Percentiles rank a stretch among this genome's conserved stretches.
phyloP scores from a whole-genome alignment of 345 rosid genomes.

The Eucalyptus tenuipes region DNA sequence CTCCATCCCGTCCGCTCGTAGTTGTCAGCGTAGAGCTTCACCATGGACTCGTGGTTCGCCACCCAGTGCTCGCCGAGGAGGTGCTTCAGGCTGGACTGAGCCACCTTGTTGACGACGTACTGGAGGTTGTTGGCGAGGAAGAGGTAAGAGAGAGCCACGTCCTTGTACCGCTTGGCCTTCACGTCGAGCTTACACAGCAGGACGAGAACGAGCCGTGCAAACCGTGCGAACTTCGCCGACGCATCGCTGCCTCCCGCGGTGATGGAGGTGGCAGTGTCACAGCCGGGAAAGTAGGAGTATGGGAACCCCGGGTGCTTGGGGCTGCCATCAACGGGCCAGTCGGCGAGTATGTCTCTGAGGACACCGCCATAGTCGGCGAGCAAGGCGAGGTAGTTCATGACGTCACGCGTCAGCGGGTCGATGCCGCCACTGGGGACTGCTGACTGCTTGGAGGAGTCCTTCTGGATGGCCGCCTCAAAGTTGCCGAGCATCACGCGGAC shows the following conservation, averaged over 20 bases:
- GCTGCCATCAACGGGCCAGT: not conserved
- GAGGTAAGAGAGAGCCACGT: not conserved
- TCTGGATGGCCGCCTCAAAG: not conserved
- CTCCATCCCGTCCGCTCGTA: slow-evolving; percentile 1
- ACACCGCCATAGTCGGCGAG: not conserved
- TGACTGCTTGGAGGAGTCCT: not conserved
- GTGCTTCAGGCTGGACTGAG: not conserved
- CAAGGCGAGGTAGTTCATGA: slow-evolving; percentile 1
- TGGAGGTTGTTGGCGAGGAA: slow-evolving; percentile 8
- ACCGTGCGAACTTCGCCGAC: not conserved
- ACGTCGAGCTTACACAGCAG: not conserved
- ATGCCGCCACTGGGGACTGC: not conserved
- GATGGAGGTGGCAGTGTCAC: not conserved
- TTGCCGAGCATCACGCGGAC: not conserved
- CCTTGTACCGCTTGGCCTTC: not conserved
- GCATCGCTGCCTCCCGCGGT: not conserved
- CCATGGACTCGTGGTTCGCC: not conserved
- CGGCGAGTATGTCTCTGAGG: not conserved
- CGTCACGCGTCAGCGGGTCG: not conserved
- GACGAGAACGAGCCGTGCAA: not conserved
- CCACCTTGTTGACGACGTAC: not conserved
- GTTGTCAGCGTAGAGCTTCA: not conserved
- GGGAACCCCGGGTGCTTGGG: not conserved
- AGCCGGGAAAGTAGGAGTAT: not conserved
- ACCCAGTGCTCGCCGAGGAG: not conserved